Base-by-base conservation (phyloP, 495 filamentous ascomycete genomes). In the Stereocaulon alpinum region DNA sequence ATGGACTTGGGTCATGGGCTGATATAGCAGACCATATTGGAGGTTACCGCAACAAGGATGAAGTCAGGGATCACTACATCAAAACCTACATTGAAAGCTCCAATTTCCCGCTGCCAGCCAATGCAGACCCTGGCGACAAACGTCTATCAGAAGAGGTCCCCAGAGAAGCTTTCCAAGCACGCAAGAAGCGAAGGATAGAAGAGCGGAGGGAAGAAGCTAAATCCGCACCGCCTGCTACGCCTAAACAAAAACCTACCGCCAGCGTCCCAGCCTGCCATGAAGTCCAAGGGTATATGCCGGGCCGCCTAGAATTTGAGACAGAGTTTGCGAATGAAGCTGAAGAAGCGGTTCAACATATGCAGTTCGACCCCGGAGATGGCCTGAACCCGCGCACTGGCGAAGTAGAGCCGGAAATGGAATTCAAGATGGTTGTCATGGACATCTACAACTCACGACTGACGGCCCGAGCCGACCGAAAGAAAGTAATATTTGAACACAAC, bases 11-110 rank as follows among this genome's bases (percentile, higher is more conserved):
- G 7, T 96, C 91, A 6, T 99, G 93, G 93, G 89, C 90, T 22
- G 93, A 99, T 67, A 91, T 99, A 55, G 91, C 93, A 40, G 91
- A 99, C 67, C 93, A 99, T 69, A 96, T 99, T 59, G 93, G 93
- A 17, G 93, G 93, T 18, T 96, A 86, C 64, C 85, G 93, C 47
- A 83, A 81, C 59, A 99, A 95, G 69, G 92, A 96, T 61, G 93
- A 99, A 68, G 94, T 97, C 20, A 79, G 88, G 34, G 85, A 95
- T 58, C 93, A 99, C 65, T 99, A 97, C 66, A 79, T 90, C 63
- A 80, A 88, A 56, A 91, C 88, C 17, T 99, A 93, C 62, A 74
- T 99, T 57, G 76, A 95, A 40, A 91, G 87, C 43, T 72, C 80
- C 1, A 81, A 79, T 22, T 99, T 97, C 63, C 93, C 93, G 0